A percentile compares a stretch with the other conserved stretches of the same genome.
These are phyloP conservation scores for Narthecium ossifragum DNA, from an alignment of 106 monocot genomes.

Conservation along the genomic window DNA sequence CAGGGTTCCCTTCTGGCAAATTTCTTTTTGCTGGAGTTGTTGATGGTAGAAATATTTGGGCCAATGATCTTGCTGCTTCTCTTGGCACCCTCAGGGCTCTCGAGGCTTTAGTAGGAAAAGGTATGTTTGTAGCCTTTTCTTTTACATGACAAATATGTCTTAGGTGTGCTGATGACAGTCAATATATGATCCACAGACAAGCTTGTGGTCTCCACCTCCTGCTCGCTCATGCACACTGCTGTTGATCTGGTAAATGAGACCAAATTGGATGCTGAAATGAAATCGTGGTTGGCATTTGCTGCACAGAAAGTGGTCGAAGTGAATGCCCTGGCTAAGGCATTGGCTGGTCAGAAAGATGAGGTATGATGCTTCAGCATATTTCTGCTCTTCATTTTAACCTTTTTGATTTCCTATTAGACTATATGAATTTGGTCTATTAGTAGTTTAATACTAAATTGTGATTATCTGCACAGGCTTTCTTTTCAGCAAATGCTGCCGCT, in stretches of 20 bases:
- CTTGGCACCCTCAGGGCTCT: slow-evolving; percentile 38
- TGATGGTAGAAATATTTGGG: slow-evolving; percentile 79
- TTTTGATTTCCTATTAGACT: not conserved
- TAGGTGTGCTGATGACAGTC: not conserved
- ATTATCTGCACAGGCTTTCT: slow-evolving; percentile 23
- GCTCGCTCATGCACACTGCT: slow-evolving; percentile 60
- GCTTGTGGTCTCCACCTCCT: slow-evolving; percentile 76
- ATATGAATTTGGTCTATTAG: not conserved
- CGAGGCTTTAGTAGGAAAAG: slow-evolving; percentile 63
- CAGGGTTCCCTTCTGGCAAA: slow-evolving; percentile 51
- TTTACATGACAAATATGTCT: not conserved
- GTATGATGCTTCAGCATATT: slow-evolving; percentile 9
- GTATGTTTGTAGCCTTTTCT: slow-evolving; percentile 18
- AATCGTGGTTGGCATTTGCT: slow-evolving; percentile 81
- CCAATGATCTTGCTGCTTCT: slow-evolving; percentile 59
- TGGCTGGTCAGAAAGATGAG: slow-evolving; percentile 68
- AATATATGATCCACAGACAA: slow-evolving; percentile 37
- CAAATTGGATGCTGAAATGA: slow-evolving; percentile 60
- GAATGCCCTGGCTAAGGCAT: slow-evolving; percentile 57
- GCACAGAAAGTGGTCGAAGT: slow-evolving; percentile 61
- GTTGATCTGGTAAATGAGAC: slow-evolving; percentile 45
- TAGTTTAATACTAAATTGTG: not conserved
- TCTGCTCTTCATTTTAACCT: not conserved
- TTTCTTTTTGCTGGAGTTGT: slow-evolving; percentile 58
- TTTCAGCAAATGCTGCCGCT: slow-evolving; percentile 36